Evolutionary conservation across 75 land plant genomes (phyloP), one percentile per base, ranked within the genome.

Genomic region (Selaginella tamariscina): DNA sequence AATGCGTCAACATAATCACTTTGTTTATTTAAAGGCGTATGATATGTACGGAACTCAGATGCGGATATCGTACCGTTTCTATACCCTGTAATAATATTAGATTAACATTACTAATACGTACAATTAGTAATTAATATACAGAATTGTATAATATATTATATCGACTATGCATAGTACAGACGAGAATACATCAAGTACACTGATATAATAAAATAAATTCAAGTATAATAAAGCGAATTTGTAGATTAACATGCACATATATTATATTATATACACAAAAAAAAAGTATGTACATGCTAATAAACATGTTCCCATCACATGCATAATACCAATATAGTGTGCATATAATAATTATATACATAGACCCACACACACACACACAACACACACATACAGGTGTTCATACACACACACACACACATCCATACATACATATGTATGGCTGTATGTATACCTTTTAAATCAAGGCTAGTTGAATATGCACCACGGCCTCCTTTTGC

Each of bases 401-500:
- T 39, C 49, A 5, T 39, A 39, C 49, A 5, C 49, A 39, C n/a
- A n/a, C n/a, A n/a, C n/a, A n/a, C n/a, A n/a, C n/a, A n/a, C n/a
- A n/a, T n/a, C n/a, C n/a, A n/a, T n/a, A n/a, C n/a, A n/a, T n/a
- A n/a, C n/a, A n/a, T n/a, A n/a, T n/a, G n/a, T n/a, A n/a, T n/a
- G n/a, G n/a, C 29, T 2, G 27, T 5, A 20, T 29, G 27, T 27
- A 31, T 71, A 78, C 95, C 82, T 70, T 76, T 54, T 21, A 89
- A 79, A 33, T 93, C 84, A 65, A 93, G 82, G 62, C 85, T 86
- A 54, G 60, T 82, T 23, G 88, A 81, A 65, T 93, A 93, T 24
- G 98, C 98, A 59, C 98, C 98, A 70, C 80, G 86, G 32, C 98
- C 98, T 60, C 98, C 95, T 78, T 93, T 93, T 23, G 96, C 82